Evolutionary conservation across 257 asterid genomes (phyloP).

Genomic region (Solanum tarijense): DNA sequence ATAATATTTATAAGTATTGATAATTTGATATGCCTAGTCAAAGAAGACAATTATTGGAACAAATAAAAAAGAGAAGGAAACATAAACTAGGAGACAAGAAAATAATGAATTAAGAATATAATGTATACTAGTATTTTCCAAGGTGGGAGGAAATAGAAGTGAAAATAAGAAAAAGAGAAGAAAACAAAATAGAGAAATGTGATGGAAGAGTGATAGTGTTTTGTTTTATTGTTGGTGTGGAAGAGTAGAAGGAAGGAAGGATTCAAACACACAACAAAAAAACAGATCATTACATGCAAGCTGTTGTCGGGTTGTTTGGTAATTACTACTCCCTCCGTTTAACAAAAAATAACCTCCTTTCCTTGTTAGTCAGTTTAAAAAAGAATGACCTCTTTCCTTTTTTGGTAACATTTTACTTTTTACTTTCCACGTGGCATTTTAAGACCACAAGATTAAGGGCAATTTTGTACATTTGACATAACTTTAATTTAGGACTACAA

Average conservation of each 20-base stretch:
- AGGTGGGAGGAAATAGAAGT: background rate
- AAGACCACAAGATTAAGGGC: too few relatives aligned
- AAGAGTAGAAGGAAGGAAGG: background rate
- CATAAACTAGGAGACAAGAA: background rate
- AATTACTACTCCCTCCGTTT: too few relatives aligned
- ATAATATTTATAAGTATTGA: background rate
- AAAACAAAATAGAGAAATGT: background rate
- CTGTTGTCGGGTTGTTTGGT: constrained; percentile 23
- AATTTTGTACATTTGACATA: too few relatives aligned
- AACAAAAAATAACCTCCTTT: too few relatives aligned
- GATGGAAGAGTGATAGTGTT: background rate
- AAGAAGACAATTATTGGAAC: background rate
- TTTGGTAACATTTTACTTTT: too few relatives aligned
- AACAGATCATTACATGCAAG: constrained; percentile 11
- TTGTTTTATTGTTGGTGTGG: background rate
- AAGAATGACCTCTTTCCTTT: too few relatives aligned
- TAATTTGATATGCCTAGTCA: background rate
- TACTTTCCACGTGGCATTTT: too few relatives aligned
- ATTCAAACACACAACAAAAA: background rate
- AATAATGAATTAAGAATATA: background rate
- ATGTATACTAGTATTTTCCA: background rate
- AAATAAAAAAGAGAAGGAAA: background rate
- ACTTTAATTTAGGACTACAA: too few relatives aligned
- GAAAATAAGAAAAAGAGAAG: background rate
- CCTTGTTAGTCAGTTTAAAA: too few relatives aligned